Evolutionary conservation across 208 protist species (phyloP), one percentile per base, ranked within the genome.

Genomic region (Acanthamoeba culbertsoni): DNA sequence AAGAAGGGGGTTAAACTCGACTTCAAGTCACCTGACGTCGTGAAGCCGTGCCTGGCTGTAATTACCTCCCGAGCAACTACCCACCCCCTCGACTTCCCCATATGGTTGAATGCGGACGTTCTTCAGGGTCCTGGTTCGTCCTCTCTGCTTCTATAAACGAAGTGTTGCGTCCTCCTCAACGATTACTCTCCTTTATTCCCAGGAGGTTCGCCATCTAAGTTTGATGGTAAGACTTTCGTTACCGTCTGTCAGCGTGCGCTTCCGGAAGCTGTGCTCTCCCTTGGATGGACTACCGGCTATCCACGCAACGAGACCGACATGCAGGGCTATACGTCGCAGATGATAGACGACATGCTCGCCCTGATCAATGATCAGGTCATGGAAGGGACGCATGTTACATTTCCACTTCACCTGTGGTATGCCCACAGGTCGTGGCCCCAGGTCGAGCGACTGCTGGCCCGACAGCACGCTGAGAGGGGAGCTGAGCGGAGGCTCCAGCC

Each of bases 1-100:
- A 88, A 20, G 46, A 88, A 88, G 77, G 77, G 77, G n/a, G 33
- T 88, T 5, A 88, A 88, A 48, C 77, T 88, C 33, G 77, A 88
- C 77, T 88, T 88, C 77, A 88, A 88, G 48, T 63, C 48, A 8
- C 42, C 42, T 10, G 46, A 12, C 26, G 37, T 28, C 14, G 77
- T 88, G 77, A 48, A 1, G 0, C 77, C 42, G 12, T 88, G 77
- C 33, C 77, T 88, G 33, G 48, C 51, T 16, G n/a, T 40, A 14
- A 28, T 88, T 16, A 48, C 43, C n/a, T 42, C 26, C 12, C 23
- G 43, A n/a, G 16, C 31, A 10, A 35, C 7, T 12, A 1, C 18
- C n/a, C 10, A 2, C 2, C 12, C 46, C 12, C 10, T 46, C 16
- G 42, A 40, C 77, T 88, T 88, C 33, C 77, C 77, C 10, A 33